phyloP scores from a whole-genome alignment of 108 stramenopile genomes.

The Skeletonema potamos region DNA sequence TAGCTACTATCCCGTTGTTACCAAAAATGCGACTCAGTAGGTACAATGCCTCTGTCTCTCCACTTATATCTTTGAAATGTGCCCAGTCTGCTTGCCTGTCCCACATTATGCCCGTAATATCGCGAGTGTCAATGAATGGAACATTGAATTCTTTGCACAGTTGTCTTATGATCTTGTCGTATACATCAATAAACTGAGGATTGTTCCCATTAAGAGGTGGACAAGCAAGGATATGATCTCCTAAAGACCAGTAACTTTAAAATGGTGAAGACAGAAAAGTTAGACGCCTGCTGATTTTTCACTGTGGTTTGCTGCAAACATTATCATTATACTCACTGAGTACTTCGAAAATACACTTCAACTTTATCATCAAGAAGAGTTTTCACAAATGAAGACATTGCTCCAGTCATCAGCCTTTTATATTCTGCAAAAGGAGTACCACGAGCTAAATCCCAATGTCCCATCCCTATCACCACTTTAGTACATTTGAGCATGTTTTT shows the following conservation, averaged over 20 bases:
- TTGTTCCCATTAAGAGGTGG: conserved; percentile 23
- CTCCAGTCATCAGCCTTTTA: not conserved
- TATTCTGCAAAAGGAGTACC: not conserved
- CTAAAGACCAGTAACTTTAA: conserved; percentile 8
- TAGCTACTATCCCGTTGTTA: too few relatives aligned
- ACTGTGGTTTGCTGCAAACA: too few relatives aligned
- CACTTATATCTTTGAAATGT: conserved; percentile 24
- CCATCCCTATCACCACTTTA: conserved; percentile 10
- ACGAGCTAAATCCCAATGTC: conserved; percentile 21
- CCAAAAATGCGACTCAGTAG: too few relatives aligned
- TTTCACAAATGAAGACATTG: not conserved
- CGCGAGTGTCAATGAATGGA: conserved; percentile 13
- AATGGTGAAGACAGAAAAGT: not conserved
- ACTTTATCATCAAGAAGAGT: not conserved
- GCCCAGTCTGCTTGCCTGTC: conserved; percentile 5
- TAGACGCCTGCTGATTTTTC: too few relatives aligned
- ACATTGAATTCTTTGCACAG: not conserved
- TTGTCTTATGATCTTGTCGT: conserved; percentile 1
- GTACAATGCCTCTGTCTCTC: conserved; percentile 6
- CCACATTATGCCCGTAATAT: conserved; percentile 21
- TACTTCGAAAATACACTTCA: conserved; percentile 3
- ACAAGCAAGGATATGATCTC: not conserved
- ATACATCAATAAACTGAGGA: conserved; percentile 19
- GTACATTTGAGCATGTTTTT: not conserved
- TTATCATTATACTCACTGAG: not conserved